Percentiles rank a stretch among this genome's conserved stretches.
These are phyloP conservation scores for Ophiostoma ulmi DNA, from an alignment of 2,329 filamentous ascomycete genomes.

Conservation along the genomic window DNA sequence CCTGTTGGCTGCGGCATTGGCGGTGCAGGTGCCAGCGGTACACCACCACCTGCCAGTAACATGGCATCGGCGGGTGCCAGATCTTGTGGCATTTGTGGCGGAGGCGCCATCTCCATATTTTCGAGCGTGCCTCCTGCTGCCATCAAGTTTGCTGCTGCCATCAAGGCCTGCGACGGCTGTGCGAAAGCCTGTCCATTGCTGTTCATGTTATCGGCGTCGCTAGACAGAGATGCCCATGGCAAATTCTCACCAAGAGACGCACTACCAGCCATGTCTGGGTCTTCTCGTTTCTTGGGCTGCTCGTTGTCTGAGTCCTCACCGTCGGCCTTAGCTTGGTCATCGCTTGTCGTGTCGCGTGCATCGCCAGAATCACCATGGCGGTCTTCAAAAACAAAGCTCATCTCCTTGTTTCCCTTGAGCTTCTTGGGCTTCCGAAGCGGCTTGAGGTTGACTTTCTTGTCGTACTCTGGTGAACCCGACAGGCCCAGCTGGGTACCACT, in stretches of 20 bases:
- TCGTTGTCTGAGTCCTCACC: slow-evolving; percentile 18
- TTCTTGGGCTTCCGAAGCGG: neutral
- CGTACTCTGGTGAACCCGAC: slow-evolving; percentile 4
- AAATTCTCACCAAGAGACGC: neutral
- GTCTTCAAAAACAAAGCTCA: slow-evolving; percentile 69
- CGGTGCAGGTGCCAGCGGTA: neutral
- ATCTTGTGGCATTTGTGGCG: slow-evolving; percentile 1
- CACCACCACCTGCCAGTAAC: neutral
- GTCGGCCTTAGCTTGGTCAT: slow-evolving; percentile 24
- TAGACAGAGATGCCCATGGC: neutral
- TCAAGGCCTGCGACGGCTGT: neutral
- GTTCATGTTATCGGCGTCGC: neutral
- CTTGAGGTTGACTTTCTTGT: neutral
- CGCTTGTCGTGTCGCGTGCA: slow-evolving; percentile 52
- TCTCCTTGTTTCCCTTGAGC: slow-evolving; percentile 54
- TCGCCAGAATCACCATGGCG: slow-evolving; percentile 45
- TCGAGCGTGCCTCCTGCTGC: neutral
- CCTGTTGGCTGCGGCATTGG: slow-evolving; percentile 24
- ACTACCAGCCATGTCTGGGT: neutral
- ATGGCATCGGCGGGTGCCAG: neutral
- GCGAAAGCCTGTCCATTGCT: neutral
- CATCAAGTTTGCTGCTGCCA: neutral
- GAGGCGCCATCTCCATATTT: neutral
- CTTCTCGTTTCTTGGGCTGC: neutral
- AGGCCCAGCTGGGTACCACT: slow-evolving; percentile 37